Evolutionary conservation across 1,284 basidiomycete species (phyloP).

Genomic region (Melampsora medusae): DNA sequence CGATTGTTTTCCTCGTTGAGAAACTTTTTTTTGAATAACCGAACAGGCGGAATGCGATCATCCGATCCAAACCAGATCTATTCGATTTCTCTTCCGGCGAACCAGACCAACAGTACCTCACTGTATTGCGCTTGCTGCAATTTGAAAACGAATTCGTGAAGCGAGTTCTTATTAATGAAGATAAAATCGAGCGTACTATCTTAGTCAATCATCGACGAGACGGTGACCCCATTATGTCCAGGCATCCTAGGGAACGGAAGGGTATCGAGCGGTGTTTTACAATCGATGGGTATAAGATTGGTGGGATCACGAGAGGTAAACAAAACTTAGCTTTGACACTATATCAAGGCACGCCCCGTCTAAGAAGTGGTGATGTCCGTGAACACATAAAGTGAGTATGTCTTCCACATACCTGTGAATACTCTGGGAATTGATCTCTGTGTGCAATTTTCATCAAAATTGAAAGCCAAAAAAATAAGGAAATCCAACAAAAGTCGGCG

Average conservation of each 20-base stretch:
- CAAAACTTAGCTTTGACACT: constrained; percentile 58
- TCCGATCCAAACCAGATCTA: constrained; percentile 47
- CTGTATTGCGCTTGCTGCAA: constrained; percentile 51
- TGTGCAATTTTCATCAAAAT: neutral
- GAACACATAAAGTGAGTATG: constrained; percentile 46
- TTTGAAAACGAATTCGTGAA: constrained; percentile 39
- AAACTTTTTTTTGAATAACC: constrained; percentile 7
- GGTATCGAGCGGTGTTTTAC: constrained; percentile 51
- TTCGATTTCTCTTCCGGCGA: constrained; percentile 53
- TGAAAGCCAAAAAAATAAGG: neutral
- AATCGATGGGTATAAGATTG: constrained; percentile 35
- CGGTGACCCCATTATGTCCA: constrained; percentile 23
- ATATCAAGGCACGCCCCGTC: constrained; percentile 52
- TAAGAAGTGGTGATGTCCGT: constrained; percentile 50
- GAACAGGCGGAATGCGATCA: constrained; percentile 47
- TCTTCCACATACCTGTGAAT: neutral
- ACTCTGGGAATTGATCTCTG: too few relatives aligned
- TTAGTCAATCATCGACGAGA: constrained; percentile 34
- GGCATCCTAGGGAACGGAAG: constrained; percentile 46
- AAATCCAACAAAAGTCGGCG: too few relatives aligned
- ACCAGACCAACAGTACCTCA: constrained; percentile 49
- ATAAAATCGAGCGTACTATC: constrained; percentile 33
- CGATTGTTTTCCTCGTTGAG: neutral
- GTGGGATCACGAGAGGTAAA: constrained; percentile 59
- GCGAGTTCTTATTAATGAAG: constrained; percentile 35